phyloP scores from a whole-genome alignment of 208 protist species.

The Borovskyia barvae region DNA sequence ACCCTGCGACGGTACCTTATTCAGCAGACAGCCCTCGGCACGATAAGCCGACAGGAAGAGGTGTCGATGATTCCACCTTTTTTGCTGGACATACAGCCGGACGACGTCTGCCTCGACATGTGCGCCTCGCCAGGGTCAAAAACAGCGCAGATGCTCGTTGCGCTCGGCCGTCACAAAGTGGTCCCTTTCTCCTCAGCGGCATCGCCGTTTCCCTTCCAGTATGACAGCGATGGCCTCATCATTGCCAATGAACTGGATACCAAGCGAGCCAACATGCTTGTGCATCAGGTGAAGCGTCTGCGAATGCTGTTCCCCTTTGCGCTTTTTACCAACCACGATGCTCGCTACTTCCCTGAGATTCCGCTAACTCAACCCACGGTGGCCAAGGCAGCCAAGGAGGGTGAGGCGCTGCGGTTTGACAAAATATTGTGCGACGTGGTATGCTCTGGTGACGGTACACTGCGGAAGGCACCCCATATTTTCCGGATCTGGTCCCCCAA shows the following conservation, averaged over 20 bases:
- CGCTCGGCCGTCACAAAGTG: slow-evolving; percentile 74
- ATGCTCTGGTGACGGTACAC: slow-evolving; percentile 94
- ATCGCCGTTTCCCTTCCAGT: slow-evolving; percentile 82
- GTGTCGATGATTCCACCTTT: slow-evolving; percentile 86
- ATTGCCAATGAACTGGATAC: slow-evolving; percentile 88
- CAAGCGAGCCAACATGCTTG: slow-evolving; percentile 85
- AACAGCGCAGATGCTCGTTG: slow-evolving; percentile 84
- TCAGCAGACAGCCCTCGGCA: slow-evolving; percentile 74
- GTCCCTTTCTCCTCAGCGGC: slow-evolving; percentile 38
- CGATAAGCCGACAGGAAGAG: slow-evolving; percentile 84
- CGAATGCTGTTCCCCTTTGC: slow-evolving; percentile 83
- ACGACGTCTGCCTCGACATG: slow-evolving; percentile 86
- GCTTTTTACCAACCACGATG: slow-evolving; percentile 91
- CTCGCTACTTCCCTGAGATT: slow-evolving; percentile 75
- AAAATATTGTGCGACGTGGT: slow-evolving; percentile 94
- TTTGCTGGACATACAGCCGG: slow-evolving; percentile 77
- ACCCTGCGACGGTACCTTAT: slow-evolving; percentile 78
- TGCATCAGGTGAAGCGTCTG: slow-evolving; percentile 87
- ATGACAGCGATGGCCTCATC: slow-evolving; percentile 66
- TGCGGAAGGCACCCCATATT: slow-evolving; percentile 82
- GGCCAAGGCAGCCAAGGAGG: background rate
- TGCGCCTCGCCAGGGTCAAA: slow-evolving; percentile 92
- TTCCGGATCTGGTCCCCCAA: slow-evolving; percentile 84
- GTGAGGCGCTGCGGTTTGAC: slow-evolving; percentile 80
- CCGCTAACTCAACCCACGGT: slow-evolving; percentile 7